Conservation (phyloP, 78 protist genomes). For the Guillardia theta region DNA sequence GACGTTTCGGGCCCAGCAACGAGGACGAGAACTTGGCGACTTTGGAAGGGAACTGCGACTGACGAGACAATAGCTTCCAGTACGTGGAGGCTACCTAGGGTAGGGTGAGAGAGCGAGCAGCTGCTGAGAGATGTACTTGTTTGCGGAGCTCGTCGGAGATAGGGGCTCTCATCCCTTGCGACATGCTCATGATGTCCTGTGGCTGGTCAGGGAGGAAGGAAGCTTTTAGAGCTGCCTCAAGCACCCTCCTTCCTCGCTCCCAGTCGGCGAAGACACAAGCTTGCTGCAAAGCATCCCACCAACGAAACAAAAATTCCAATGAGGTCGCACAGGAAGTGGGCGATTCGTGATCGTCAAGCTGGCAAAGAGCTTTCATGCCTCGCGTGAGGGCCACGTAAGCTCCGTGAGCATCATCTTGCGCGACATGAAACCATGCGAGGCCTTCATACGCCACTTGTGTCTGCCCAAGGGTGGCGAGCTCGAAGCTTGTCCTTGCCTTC, state of each 20-base stretch:
- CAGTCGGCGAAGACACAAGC: no score
- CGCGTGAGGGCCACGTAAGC: neutral
- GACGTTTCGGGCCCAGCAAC: neutral
- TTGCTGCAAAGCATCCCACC: neutral
- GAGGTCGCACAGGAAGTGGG: neutral
- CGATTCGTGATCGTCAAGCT: neutral
- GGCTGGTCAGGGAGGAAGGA: no score
- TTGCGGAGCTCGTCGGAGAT: neutral
- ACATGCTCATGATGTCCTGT: no score
- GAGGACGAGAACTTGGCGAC: neutral
- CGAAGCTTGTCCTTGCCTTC: conserved; percentile 3
- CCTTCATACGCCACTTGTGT: neutral
- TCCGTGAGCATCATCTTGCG: neutral
- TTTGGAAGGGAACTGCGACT: neutral
- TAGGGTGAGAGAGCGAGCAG: neutral
- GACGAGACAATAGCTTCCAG: neutral
- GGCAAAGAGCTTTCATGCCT: neutral
- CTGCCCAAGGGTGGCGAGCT: no score
- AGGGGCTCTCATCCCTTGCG: no score
- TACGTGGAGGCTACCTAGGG: neutral
- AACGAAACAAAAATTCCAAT: neutral
- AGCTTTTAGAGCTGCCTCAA: no score
- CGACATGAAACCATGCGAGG: neutral
- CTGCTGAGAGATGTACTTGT: neutral
- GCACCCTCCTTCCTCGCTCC: no score